phyloP scores from a whole-genome alignment of 441 rosid genomes.

The Arabidopsis hybrid region DNA sequence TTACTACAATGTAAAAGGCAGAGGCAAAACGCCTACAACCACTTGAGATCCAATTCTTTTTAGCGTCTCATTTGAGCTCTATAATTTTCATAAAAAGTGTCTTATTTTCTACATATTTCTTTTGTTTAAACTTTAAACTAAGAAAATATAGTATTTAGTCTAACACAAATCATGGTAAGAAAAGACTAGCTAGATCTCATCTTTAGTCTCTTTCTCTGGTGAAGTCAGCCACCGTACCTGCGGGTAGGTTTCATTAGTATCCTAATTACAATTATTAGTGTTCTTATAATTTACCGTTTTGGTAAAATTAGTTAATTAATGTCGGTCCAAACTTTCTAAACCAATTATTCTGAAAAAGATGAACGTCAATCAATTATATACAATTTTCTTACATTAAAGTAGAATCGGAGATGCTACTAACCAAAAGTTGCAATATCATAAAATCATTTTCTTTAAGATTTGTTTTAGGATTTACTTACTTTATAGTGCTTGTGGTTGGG shows the following conservation, averaged over 20 bases:
- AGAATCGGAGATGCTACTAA: conserved; percentile 18
- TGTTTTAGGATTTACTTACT: conserved; percentile 35
- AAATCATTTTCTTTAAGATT: conserved; percentile 18
- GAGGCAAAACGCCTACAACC: background rate
- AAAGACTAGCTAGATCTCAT: background rate
- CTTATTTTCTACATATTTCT: background rate
- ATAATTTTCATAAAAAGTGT: background rate
- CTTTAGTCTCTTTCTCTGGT: conserved; percentile 23
- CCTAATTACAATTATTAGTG: conserved; percentile 10
- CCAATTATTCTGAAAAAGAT: conserved; percentile 38
- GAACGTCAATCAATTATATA: conserved; percentile 18
- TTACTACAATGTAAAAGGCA: conserved; percentile 48
- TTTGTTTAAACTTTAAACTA: background rate
- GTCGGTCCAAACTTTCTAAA: conserved; percentile 24
- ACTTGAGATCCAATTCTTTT: background rate
- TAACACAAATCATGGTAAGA: background rate
- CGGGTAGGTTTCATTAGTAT: conserved; percentile 33
- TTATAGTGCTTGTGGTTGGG: conserved; percentile 34
- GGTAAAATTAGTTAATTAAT: conserved; percentile 17
- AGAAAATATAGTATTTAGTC: background rate
- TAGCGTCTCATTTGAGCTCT: conserved; percentile 11
- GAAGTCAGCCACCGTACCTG: conserved; percentile 34
- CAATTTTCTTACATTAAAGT: conserved; percentile 3
- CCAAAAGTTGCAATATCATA: conserved; percentile 30
- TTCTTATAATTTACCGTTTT: conserved; percentile 26